Evolutionary conservation across 805 yeast species (phyloP), one percentile per base, ranked within the genome.

Genomic region (Kodamaea kaohsiungensis): DNA sequence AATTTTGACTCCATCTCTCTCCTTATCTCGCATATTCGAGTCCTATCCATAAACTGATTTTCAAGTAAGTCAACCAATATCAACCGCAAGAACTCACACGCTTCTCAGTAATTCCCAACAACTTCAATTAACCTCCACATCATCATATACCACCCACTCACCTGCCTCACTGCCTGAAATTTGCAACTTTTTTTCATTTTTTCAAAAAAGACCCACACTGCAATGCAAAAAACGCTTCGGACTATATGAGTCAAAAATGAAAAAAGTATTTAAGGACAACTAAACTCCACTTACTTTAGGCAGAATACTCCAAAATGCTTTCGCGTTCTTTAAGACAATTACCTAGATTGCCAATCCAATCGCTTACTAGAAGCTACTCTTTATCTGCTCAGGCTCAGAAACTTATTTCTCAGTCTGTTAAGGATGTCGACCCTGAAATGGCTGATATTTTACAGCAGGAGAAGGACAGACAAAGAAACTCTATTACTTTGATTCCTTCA

Each of bases 401-500:
- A 51, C 76, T 88, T 74, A 83, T 88, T 60, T 85, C 87, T 60
- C 82, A 83, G 68, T 78, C 81, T 49, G 80, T 82, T 43, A 66
- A 67, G 59, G 90, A 86, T 54, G 83, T 86, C 58, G 96, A 89
- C 72, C 95, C 95, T 45, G 92, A 87, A 69, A 88, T 88, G 71
- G 87, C 85, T 53, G 77, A 77, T 43, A 87, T 88, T 71, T 81
- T 88, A 66, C 75, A 80, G 65, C 88, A 86, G 70, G 99, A 95
- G 77, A 87, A 87, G 69, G 79, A 79, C 62, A 91, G 99, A 80
- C 99, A 95, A 81, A 87, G 85, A 73, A 91, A 89, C 74, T 92
- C 98, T 45, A 88, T 95, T 64, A 93, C 90, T 47, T 83, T 95
- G 71, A 95, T 95, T 72, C 97, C 99, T 33, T 89, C 97, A 53